Evolutionary conservation across 2,329 filamentous ascomycete species (phyloP), one percentile per base, ranked within the genome.

Genomic region (Arthrinium phaeospermum): DNA sequence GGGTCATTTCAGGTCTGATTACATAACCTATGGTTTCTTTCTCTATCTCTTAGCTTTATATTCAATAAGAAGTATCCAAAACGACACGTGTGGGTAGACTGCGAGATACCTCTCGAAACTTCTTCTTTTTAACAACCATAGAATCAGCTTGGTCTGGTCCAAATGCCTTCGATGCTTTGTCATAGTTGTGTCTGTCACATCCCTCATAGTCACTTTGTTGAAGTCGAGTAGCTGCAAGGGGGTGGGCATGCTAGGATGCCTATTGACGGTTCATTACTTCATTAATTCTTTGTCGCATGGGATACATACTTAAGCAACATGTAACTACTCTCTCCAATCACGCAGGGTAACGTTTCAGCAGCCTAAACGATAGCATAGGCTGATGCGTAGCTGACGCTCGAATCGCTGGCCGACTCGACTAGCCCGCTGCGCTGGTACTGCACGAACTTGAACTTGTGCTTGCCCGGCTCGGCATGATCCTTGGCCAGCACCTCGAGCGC

Each of bases 341-440:
- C 10, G 53, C 6, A 22, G 16, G 14, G 34, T 37, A 34, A 16
- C 30, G 30, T 8, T 4, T 3, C 53, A n/a, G n/a, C 22, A 24
- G 6, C 41, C 13, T 74, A 95, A 46, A 95, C 79, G 22, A 95
- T 86, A 12, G 95, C 94, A 86, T 96, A 97, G 4, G 95, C 96
- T 80, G 95, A 96, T 3, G 94, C 95, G 82, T 99, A 99, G 83
- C 95, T 98, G 70, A 99, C 96, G 77, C 95, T 98, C 76, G 91
- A 96, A 75, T 98, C 94, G 22, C 80, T 82, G 0, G 92, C 85
- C 44, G 86, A 86, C 75, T 89, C 86, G 4, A 93, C 93, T 81
- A 97, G 84, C 73, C 90, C 91, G 82, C 96, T 99, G 73, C 95
- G 90, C 80, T 98, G 92, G 81, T 99, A 99, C 78, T 93, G 87